Conservation (phyloP, 164 flowering plant genomes). For the Protea cynaroides region DNA sequence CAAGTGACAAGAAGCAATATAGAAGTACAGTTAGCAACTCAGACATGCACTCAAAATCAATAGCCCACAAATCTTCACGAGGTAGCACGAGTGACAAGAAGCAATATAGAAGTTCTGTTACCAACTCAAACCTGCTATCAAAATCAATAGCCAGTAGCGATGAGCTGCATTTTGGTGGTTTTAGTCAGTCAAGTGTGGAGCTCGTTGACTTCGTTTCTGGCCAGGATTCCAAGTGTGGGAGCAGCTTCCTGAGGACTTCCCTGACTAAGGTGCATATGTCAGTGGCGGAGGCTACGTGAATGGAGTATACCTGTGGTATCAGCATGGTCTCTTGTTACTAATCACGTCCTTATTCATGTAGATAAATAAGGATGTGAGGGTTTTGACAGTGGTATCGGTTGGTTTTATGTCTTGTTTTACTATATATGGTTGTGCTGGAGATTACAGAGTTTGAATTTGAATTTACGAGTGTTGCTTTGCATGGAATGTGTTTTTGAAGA, state of each 20-base stretch:
- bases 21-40: too few relatives aligned
- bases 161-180: constrained; percentile 3
- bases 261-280: not conserved
- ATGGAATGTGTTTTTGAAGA: too few relatives aligned
- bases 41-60: too few relatives aligned
- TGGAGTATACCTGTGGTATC: too few relatives aligned
- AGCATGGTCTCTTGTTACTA: too few relatives aligned
- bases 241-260: constrained; percentile 4
- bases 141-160: constrained; percentile 13
- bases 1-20: constrained; percentile 43
- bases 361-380: too few relatives aligned
- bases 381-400: too few relatives aligned
- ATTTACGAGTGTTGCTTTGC: too few relatives aligned
- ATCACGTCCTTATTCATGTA: too few relatives aligned
- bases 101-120: constrained; percentile 20
- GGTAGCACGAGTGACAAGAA: not conserved
- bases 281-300: not conserved
- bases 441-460: too few relatives aligned
- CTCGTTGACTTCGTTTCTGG: constrained; percentile 21
- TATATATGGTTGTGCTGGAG: too few relatives aligned
- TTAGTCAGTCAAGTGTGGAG: constrained; percentile 13
- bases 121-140: constrained; percentile 14
- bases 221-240: constrained; percentile 46
- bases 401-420: too few relatives aligned
- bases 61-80: not conserved